Base-by-base conservation (phyloP, 306 rosid species). In the Quercus rubra region DNA sequence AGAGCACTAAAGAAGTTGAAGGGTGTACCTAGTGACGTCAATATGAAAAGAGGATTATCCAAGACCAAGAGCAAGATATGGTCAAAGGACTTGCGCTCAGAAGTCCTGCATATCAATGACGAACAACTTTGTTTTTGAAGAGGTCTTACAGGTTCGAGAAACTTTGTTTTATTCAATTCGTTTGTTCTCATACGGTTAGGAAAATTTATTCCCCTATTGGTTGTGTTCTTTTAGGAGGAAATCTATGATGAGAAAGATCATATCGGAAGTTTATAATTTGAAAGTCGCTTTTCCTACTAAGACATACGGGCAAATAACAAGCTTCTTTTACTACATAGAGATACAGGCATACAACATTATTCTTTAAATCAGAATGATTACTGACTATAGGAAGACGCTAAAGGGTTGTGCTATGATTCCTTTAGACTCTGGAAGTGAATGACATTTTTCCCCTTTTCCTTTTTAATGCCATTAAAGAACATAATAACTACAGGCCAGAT, bases 211-310 rank as follows among this genome's bases (percentile, higher is more conserved):
- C 3, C 5, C 71, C 13, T 7, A n/a, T 66, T 46, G 49, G 18
- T 66, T 63, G 31, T 66, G 6, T 19, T 31, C 46, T 8, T 66
- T 19, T 70, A 94, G 99, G 99, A 95, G 94, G 99, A 95, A 86
- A 95, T 93, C 75, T 93, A 88, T 38, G 99, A 95, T 38, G 99
- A 95, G 85, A 91, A 98, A 1, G 99, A 95, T 78, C 92, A 91
- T 82, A 91, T 82, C 97, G 21, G 43, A 49, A 31, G 49, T 33
- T 19, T 30, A 33, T 31, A 31, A 18, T 33, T 7, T 8, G 25
- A 33, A 19, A 66, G 23, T 46, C 31, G 8, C 25, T 30, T 9
- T 33, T 7, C 17, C 49, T 66, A 17, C 23, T 7, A 5, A 31
- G 71, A 31, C 46, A 66, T 31, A 9, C 6, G 1, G 27, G 33